Evolutionary conservation across 2,329 filamentous ascomycete species (phyloP).

Genomic region (Blastomyces gilchristii): DNA sequence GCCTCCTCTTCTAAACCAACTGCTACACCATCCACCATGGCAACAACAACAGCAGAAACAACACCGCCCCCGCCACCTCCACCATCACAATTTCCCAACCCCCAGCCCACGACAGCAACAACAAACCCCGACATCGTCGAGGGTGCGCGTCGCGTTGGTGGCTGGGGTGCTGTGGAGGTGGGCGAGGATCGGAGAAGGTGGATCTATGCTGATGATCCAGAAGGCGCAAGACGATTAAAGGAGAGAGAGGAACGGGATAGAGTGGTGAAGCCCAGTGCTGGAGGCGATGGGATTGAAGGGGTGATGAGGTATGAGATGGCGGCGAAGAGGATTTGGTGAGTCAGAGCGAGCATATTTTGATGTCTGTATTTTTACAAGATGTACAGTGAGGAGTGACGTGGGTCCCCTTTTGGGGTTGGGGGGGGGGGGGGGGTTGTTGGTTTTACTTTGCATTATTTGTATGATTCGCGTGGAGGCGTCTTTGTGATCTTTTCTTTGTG

Average conservation of each 20-base stretch:
- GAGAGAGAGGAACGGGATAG: constrained; percentile 54
- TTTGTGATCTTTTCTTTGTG: not conserved
- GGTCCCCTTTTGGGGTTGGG: too few relatives aligned
- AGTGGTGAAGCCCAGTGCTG: constrained; percentile 48
- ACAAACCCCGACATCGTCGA: constrained; percentile 51
- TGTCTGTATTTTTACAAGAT: not conserved
- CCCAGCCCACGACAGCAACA: constrained; percentile 5
- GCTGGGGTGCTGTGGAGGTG: constrained; percentile 77
- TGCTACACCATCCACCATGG: constrained; percentile 7
- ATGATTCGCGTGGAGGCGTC: not conserved
- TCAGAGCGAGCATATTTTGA: too few relatives aligned
- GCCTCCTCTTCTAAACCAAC: constrained; percentile 1
- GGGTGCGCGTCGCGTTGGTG: constrained; percentile 66
- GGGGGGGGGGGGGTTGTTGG: too few relatives aligned
- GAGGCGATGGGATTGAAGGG: constrained; percentile 52
- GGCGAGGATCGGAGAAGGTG: constrained; percentile 75
- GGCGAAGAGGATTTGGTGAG: constrained; percentile 88
- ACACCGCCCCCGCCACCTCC: constrained; percentile 8
- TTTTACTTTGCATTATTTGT: not conserved
- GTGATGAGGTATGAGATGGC: constrained; percentile 86
- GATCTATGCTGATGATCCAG: constrained; percentile 78
- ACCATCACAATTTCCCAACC: not conserved
- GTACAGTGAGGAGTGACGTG: not conserved
- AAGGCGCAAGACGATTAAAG: constrained; percentile 54
- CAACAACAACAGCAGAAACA: constrained; percentile 4